phyloP scores from a whole-genome alignment of 257 asterid genomes.

The Cruciata laevipes region DNA sequence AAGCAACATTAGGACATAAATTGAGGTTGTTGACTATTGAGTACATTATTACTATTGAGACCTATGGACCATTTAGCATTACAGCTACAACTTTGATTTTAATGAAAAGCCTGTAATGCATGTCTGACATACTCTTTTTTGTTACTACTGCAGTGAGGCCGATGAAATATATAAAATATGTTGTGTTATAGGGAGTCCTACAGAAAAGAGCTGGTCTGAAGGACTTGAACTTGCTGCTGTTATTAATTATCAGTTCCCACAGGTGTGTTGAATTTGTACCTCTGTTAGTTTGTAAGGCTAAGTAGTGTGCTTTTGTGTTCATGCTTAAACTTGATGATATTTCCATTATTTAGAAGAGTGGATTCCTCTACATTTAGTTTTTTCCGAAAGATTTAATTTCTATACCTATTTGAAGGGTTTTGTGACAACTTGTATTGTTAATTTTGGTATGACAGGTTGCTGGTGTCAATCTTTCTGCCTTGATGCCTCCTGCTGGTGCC shows the following conservation, averaged over 20 bases:
- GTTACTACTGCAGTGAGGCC: constrained; percentile 56
- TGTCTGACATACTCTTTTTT: neutral
- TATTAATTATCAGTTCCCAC: constrained; percentile 76
- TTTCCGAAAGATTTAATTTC: neutral
- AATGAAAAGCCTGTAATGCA: neutral
- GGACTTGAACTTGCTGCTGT: constrained; percentile 81
- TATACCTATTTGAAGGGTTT: neutral
- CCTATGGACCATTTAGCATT: neutral
- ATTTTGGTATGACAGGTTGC: constrained; percentile 18
- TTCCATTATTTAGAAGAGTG: neutral
- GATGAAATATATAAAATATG: constrained; percentile 91
- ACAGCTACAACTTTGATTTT: neutral
- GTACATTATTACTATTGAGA: neutral
- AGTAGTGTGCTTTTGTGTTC: neutral
- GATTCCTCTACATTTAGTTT: neutral
- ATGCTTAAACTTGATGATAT: neutral
- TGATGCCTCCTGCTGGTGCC: constrained; percentile 69
- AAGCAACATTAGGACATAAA: too few relatives aligned
- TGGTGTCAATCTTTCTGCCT: constrained; percentile 39
- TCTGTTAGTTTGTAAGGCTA: neutral
- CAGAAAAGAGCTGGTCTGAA: constrained; percentile 58
- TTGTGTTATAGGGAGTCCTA: constrained; percentile 78
- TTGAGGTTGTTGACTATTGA: too few relatives aligned
- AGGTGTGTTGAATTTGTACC: constrained; percentile 27
- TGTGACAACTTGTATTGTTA: neutral